These are phyloP conservation scores for Erysimum pusillum DNA, from an alignment of 441 rosid species.

Conservation along the genomic window DNA sequence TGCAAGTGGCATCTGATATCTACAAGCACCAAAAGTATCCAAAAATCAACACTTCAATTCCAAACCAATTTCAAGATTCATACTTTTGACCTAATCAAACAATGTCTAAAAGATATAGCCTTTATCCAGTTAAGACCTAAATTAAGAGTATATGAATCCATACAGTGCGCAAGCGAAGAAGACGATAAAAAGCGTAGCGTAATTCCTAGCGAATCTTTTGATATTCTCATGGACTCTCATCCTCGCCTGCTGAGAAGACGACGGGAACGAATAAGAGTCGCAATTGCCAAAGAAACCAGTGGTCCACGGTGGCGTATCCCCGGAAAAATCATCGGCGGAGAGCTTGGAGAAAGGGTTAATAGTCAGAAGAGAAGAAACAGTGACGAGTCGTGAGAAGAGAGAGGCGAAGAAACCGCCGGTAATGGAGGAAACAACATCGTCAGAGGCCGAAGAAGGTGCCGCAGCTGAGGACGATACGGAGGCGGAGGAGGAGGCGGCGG, in stretches of 20 bases:
- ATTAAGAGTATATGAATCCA: slow-evolving; percentile 17
- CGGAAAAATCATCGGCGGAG: slow-evolving; percentile 76
- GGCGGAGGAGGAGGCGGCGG: slow-evolving; percentile 33
- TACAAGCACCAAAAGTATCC: slow-evolving; percentile 39
- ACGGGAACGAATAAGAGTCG: slow-evolving; percentile 79
- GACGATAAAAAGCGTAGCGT: slow-evolving; percentile 76
- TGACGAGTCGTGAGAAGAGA: slow-evolving; percentile 53
- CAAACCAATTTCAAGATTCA: background rate
- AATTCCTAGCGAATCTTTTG: slow-evolving; percentile 79
- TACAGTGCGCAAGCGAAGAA: slow-evolving; percentile 90
- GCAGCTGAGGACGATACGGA: slow-evolving; percentile 32
- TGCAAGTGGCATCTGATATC: slow-evolving; percentile 94
- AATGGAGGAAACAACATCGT: slow-evolving; percentile 47
- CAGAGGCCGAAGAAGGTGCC: slow-evolving; percentile 39
- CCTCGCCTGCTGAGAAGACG: slow-evolving; percentile 68
- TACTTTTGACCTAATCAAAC: background rate
- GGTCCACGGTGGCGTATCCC: slow-evolving; percentile 88
- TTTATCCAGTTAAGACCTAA: background rate
- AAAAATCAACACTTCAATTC: background rate
- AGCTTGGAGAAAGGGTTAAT: slow-evolving; percentile 90
- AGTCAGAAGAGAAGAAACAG: slow-evolving; percentile 68
- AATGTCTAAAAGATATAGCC: slow-evolving; percentile 18
- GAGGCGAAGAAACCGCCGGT: slow-evolving; percentile 57
- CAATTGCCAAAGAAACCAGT: slow-evolving; percentile 67
- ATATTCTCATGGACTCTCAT: slow-evolving; percentile 88